phyloP scores from a whole-genome alignment of 2,329 filamentous ascomycete genomes.

The Fusarium ramigenum region DNA sequence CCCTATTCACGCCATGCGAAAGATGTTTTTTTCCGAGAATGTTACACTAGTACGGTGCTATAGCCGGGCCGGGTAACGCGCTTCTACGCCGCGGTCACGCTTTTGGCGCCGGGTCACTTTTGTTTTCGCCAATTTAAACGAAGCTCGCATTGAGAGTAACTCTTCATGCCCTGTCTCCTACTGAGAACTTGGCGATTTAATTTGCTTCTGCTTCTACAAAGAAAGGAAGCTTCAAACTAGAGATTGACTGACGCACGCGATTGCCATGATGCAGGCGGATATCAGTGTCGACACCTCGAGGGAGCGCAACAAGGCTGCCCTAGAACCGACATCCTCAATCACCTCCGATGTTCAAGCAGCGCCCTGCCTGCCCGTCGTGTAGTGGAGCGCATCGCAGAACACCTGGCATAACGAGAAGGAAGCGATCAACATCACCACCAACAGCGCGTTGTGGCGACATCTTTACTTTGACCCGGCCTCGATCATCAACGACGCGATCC shows the following conservation, averaged over 20 bases:
- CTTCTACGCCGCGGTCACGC: not conserved
- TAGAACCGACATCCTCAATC: not conserved
- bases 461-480: not conserved
- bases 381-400: no score
- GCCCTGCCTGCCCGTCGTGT: no score
- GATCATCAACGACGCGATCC: not conserved
- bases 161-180: not conserved
- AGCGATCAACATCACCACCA: not conserved
- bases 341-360: not conserved
- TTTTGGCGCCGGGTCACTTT: accelerated
- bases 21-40: no score
- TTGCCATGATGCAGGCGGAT: no score
- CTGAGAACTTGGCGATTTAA: not conserved
- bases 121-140: no score
- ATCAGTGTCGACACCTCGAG: not conserved
- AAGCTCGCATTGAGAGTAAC: accelerated
- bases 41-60: no score
- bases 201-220: not conserved
- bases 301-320: not conserved
- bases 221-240: no score
- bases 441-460: not conserved
- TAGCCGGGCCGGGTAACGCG: not conserved
- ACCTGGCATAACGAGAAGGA: not conserved
- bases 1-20: not conserved
- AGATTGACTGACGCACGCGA: not conserved